Conservation (phyloP, 139 green algal species). For the Coccomyxa sp. region DNA sequence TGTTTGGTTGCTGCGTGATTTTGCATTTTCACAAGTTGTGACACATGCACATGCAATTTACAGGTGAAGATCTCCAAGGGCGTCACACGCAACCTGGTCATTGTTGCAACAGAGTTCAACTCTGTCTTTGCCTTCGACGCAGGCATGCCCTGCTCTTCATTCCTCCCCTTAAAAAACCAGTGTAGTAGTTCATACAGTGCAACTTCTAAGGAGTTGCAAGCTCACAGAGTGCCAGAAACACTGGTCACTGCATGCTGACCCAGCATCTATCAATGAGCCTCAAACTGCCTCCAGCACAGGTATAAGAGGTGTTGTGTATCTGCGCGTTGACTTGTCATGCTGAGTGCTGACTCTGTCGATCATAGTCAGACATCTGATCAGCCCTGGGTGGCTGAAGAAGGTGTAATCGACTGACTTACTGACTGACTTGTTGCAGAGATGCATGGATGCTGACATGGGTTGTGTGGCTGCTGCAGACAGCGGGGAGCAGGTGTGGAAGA, state of each 20-base stretch:
- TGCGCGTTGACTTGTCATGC: not conserved
- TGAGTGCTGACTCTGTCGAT: not conserved
- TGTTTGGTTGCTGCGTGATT: not conserved
- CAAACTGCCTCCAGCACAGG: not conserved
- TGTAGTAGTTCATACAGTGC: not conserved
- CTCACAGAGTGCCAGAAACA: not conserved
- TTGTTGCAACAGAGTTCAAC: slow-evolving; percentile 4
- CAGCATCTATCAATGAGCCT: not conserved
- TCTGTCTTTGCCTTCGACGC: not conserved
- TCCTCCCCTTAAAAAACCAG: not conserved
- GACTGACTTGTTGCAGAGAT: not conserved
- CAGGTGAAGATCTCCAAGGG: not conserved
- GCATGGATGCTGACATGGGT: not conserved
- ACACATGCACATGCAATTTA: not conserved
- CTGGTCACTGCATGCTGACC: not conserved
- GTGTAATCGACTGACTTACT: not conserved
- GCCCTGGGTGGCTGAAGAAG: not conserved
- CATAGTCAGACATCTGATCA: not conserved
- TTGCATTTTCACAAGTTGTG: not conserved
- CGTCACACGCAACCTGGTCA: not conserved
- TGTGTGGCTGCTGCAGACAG: not conserved
- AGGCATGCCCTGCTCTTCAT: not conserved
- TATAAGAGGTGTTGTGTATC: not conserved
- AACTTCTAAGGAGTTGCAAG: not conserved
- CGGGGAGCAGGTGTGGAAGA: slow-evolving; percentile 1